phyloP scores from a whole-genome alignment of 179 eudicot species.

The Heliamphora pulchella region DNA sequence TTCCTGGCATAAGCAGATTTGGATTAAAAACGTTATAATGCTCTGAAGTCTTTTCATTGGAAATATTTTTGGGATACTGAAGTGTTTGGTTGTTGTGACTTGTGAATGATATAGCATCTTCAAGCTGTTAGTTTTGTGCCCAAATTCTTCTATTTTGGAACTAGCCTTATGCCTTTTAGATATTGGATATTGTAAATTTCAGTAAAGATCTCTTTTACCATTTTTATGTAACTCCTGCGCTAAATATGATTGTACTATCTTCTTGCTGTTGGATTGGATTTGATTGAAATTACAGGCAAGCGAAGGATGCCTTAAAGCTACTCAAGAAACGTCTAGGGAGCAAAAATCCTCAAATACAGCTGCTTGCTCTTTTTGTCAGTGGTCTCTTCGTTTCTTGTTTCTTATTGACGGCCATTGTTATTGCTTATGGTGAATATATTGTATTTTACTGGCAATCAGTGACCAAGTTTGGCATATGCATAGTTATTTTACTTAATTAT shows the following conservation, averaged over 20 bases:
- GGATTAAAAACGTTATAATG: background rate
- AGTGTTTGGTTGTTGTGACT: background rate
- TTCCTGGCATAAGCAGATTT: background rate
- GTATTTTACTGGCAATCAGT: slow-evolving; percentile 4
- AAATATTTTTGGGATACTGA: background rate
- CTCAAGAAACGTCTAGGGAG: slow-evolving; percentile 78
- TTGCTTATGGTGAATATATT: slow-evolving; percentile 1
- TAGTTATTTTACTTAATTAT: background rate
- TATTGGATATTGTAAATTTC: background rate
- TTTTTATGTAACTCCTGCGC: background rate
- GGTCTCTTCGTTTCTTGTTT: slow-evolving; percentile 11
- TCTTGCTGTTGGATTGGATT: background rate
- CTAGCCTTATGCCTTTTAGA: background rate
- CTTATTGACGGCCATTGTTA: background rate
- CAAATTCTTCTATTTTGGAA: background rate
- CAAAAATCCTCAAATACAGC: slow-evolving; percentile 78
- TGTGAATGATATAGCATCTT: background rate
- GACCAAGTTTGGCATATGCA: background rate
- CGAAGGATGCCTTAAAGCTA: slow-evolving; percentile 87
- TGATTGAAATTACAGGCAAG: slow-evolving; percentile 60
- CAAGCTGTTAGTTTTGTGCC: background rate
- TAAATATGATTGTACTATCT: background rate
- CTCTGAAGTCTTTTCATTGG: background rate
- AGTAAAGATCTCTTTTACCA: background rate
- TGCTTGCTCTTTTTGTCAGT: slow-evolving; percentile 87